Evolutionary conservation across 2,329 filamentous ascomycete genomes (phyloP), one percentile per base, ranked within the genome.

Genomic region (Penicillium decumbens): DNA sequence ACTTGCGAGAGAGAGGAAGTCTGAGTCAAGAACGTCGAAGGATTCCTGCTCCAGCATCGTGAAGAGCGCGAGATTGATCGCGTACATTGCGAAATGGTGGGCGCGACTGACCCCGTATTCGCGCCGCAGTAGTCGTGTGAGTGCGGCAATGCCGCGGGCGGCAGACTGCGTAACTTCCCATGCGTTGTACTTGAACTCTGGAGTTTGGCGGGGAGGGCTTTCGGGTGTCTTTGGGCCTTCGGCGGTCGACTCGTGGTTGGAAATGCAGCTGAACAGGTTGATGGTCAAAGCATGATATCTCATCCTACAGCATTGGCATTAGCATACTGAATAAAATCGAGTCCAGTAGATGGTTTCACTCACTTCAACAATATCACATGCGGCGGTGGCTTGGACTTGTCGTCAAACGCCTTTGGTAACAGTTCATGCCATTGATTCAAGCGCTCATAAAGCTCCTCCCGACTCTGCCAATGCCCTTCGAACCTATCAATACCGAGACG

Each of bases 1-100:
- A 38, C 65, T 66, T 3, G 63, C 61, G 1, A 72, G 60, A 0
- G 62, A 61, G 1, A 71, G 53, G 32, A 71, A 72, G 33, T 71
- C 66, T 3, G 50, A 43, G 35, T 71, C 68, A 0, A 68, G 48
- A 1, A 70, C 61, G 40, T 70, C 62, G 45, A 69, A 70, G 0
- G 51, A 32, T 6, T 51, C 50, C 2, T 57, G 52, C 8, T 67
- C 62, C 1, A 70, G 49, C 55, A 72, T 50, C 0, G 64, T 61
- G 38, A 71, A 72, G 0, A 72, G 50, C 1, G 68, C 68, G 6
- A 72, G 56, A 20, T 69, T 72, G 41, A 71, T 65, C 0, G 68
- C 66, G 43, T 70, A 72, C 49, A 72, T 57, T 10, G 67, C 64
- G 39, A 70, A 72, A 18, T 65, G 59, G 45, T 71, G 69, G 5